These are phyloP conservation scores for Aspergillus versicolor DNA, from an alignment of 2,329 filamentous ascomycete genomes.

Conservation along the genomic window DNA sequence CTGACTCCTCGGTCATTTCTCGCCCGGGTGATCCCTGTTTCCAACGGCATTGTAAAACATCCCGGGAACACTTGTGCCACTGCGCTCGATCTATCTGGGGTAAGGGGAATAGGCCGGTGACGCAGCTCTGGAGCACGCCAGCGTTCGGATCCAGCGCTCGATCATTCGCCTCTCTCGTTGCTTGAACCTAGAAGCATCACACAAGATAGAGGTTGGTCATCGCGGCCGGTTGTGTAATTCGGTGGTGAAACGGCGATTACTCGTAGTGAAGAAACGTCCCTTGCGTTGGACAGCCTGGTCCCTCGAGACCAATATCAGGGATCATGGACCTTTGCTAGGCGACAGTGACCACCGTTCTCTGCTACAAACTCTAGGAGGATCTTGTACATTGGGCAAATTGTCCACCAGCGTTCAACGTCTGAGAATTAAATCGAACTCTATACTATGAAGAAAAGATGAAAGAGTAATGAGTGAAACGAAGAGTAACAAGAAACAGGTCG, in stretches of 20 bases:
- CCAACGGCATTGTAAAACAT: slow-evolving; percentile 21
- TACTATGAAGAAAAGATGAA: slow-evolving; percentile 2
- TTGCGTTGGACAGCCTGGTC: background rate
- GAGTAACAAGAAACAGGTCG: background rate
- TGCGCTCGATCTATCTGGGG: slow-evolving; percentile 21
- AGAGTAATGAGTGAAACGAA: background rate
- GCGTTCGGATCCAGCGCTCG: slow-evolving; percentile 12
- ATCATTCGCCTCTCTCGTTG: slow-evolving; percentile 3
- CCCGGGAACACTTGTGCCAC: slow-evolving; percentile 18
- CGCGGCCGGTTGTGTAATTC: slow-evolving; percentile 4
- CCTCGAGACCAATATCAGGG: slow-evolving; percentile 2
- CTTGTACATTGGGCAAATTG: background rate
- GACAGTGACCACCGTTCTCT: background rate
- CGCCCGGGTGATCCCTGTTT: slow-evolving; percentile 14
- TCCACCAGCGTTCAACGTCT: background rate
- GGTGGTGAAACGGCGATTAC: slow-evolving; percentile 2
- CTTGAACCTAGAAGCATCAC: slow-evolving; percentile 2
- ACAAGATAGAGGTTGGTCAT: slow-evolving; percentile 1
- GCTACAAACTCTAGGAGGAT: background rate
- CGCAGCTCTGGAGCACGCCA: background rate
- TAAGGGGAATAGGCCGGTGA: slow-evolving; percentile 11
- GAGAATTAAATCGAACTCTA: slow-evolving; percentile 10
- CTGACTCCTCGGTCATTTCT: background rate
- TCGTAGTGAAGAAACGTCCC: background rate
- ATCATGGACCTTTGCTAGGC: background rate